Base-by-base conservation (phyloP, 768 basidiomycete genomes). In the Gymnopilus junonius region DNA sequence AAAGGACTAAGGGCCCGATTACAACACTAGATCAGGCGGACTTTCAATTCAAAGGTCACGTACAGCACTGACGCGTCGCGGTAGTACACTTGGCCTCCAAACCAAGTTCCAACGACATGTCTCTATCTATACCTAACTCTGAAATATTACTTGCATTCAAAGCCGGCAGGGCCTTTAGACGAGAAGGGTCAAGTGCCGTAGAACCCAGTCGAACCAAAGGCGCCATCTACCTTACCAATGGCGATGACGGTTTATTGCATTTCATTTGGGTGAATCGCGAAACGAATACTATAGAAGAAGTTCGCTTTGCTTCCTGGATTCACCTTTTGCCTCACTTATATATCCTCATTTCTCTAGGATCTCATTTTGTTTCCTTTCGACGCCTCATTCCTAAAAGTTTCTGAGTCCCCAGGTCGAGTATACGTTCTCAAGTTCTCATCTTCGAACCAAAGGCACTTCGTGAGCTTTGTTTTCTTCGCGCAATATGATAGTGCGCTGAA, bases 351-450 rank as follows among this genome's bases (percentile, higher is more conserved):
- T 21, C 21, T 56, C 20, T 65, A 94, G 92, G 95, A 97, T 70
- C 77, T 95, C 58, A 94, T 97, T 65, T 77, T 97, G 57, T 93
- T 96, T 74, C 93, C 94, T 1, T 84, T 86, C 2, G 95, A 97
- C 75, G 94, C 95, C 3, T 85, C 82, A 0, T 94, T 97, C 71
- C 82, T 82, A 67, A 90, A 88, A 74, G 90, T 96, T 10, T 63
- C 84, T 1, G 86, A 93, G 70, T 84, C 90, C 7, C 54, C 70
- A 32, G 93, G 91, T 6, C 81, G 94, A 64, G 87, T 90, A 4
- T 94, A 92, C 68, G 92, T 96, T 65, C 89, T 97, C 74, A 94
- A 92, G 76, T 97, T 97, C 79, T 89, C 91, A 0, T 94, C 92
- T 21, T 96, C 94, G 14, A 85, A 94, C 73, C 92, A 94, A 71